Evolutionary conservation across 768 basidiomycete species (phyloP), one percentile per base, ranked within the genome.

Genomic region (Mycena galopus): DNA sequence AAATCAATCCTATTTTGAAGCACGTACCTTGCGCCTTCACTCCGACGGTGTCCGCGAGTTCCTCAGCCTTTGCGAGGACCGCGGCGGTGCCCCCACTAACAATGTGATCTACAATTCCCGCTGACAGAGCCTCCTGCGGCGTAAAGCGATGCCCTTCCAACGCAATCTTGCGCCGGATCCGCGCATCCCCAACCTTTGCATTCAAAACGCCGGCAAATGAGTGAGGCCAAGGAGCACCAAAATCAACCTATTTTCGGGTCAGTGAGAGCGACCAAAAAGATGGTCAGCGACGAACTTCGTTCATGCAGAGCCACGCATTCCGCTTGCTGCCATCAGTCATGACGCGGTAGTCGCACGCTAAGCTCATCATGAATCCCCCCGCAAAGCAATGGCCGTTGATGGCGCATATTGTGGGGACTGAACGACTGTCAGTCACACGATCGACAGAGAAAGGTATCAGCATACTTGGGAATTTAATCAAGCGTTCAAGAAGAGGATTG

Each of bases 281-380:
- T 61, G 29, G n/a, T n/a, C 23, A 29, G 32, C 25, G 16, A 47
- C 78, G 78, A 65, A 94, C 93, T 85, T 97, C 96, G 78, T 97
- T 98, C 96, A 98, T 97, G 79, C 92, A 94, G 62, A 94, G 82
- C 93, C 95, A 96, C 1, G 93, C 92, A 77, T 92, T 91, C 33
- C 91, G 91, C 75, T 87, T 88, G 76, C 85, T 91, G 19, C 93
- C 96, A 74, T 94, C 92, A 17, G 91, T 94, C 92, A 97, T 96
- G 66, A 97, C 87, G 47, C 96, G 90, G 82, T 94, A 96, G 81
- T 98, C 96, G 79, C 95, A 97, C 4, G 87, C 88, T 59, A 98
- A 81, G 3, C 95, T 88, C 17, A 97, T 82, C 81, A 95, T 90
- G 78, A 95, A 89, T 17, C 90, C 96, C 14, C 88, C 96, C 6